Percentiles rank a stretch among this genome's conserved stretches.
These are phyloP conservation scores for Suillus decipiens DNA, from an alignment of 768 basidiomycete genomes.

Conservation along the genomic window DNA sequence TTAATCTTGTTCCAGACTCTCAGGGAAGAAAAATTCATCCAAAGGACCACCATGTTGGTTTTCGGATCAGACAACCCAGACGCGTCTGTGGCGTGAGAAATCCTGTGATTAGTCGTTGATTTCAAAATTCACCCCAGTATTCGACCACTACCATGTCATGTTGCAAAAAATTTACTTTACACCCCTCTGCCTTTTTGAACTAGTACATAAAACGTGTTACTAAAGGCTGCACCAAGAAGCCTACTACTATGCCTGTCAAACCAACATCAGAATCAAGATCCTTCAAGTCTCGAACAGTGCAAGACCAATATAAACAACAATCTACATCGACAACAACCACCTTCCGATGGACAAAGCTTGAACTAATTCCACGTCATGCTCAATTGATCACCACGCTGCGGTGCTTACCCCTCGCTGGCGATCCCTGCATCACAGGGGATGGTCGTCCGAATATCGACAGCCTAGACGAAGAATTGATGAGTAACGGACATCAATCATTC, in stretches of 20 bases:
- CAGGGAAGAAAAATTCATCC: background rate
- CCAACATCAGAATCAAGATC: background rate
- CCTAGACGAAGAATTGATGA: conserved; percentile 4
- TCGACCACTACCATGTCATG: background rate
- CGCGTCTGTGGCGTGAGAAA: conserved; percentile 5
- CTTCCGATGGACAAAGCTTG: no score
- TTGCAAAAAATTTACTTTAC: background rate
- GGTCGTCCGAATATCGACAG: conserved; percentile 25
- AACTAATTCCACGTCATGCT: background rate
- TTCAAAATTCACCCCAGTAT: no score
- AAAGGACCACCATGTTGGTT: background rate
- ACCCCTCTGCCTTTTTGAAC: background rate
- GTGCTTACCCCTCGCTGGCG: background rate
- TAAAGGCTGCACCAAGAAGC: background rate
- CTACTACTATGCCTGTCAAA: background rate
- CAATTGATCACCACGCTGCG: background rate
- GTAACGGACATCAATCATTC: background rate
- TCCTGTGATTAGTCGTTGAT: background rate
- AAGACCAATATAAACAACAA: background rate
- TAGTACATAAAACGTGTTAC: background rate
- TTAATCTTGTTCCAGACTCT: background rate
- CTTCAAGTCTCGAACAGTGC: background rate
- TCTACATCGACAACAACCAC: background rate
- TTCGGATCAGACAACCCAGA: background rate
- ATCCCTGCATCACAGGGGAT: conserved; percentile 19